Base-by-base conservation (phyloP, 257 asterid species). In the Rubia yunnanensis region DNA sequence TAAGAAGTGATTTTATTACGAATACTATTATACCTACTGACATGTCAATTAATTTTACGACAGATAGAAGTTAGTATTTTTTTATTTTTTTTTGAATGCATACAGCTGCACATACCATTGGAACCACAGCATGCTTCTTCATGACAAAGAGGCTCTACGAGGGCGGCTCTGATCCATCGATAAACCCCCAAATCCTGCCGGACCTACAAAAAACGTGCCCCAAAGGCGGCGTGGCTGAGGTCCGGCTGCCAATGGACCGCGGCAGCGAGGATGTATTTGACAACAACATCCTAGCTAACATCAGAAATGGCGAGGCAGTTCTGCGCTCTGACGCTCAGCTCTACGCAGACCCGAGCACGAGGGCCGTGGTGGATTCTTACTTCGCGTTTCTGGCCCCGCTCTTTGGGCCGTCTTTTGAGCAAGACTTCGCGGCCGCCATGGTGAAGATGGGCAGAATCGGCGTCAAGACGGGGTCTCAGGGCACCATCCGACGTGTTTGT, bases 51-150 rank as follows among this genome's bases (percentile, higher is more conserved):
- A n/a, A n/a, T n/a, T n/a, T n/a, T n/a, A n/a, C n/a, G n/a, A n/a
- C n/a, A n/a, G n/a, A n/a, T n/a, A n/a, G n/a, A n/a, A n/a, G n/a
- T n/a, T n/a, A n/a, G n/a, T n/a, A n/a, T n/a, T 9, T 14, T 50
- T n/a, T 50, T 8, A 0, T 50, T 50, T 50, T 50, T 8, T 32
- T 7, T 20, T 2, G 1, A 22, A 41, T 31, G 20, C 7, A 75
- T 73, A 27, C 75, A 86, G 96, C 80, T 34, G 98, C 96, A 18
- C 98, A 92, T 61, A 82, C 87, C 52, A 87, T 92, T 20, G 98
- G 96, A 62, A 89, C 91, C 0, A 76, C 98, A 0, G 98, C 96
- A 38, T 92, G 98, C 72, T 92, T 92, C 96, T 89, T 92, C 87
- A 89, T 92, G 98, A 72, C 52, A 10, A 41, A 76, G 20, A 70